Evolutionary conservation across 306 rosid species (phyloP).

Genomic region (Quercus alba): DNA sequence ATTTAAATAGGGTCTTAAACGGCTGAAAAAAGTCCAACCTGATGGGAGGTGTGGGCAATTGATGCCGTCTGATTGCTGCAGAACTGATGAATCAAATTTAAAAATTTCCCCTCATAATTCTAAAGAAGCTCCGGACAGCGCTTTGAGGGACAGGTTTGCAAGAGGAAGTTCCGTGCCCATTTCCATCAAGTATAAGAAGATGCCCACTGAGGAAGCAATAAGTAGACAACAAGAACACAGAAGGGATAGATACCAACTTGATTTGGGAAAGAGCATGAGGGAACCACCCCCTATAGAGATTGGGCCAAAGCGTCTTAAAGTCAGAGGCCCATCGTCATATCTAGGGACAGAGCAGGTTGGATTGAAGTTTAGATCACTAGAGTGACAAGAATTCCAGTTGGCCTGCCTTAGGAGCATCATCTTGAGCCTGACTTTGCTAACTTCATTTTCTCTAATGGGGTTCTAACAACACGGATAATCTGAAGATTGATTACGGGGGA

Average conservation of each 20-base stretch:
- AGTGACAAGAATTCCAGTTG: slow-evolving; percentile 35
- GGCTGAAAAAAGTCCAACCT: slow-evolving; percentile 67
- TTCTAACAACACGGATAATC: slow-evolving; percentile 69
- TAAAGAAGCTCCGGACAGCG: slow-evolving; percentile 41
- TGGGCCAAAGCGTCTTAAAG: slow-evolving; percentile 76
- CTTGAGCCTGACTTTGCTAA: slow-evolving; percentile 63
- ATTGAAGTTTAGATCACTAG: slow-evolving; percentile 46
- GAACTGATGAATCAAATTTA: slow-evolving; percentile 49
- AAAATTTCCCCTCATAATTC: slow-evolving; percentile 35
- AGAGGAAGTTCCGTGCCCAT: slow-evolving; percentile 57
- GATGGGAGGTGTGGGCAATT: slow-evolving; percentile 45
- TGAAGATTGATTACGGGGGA: slow-evolving; percentile 71
- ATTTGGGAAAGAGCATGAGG: slow-evolving; percentile 30
- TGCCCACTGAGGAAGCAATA: slow-evolving; percentile 43
- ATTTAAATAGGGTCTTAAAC: slow-evolving; percentile 59
- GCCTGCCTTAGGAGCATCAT: slow-evolving; percentile 25
- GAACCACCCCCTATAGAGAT: slow-evolving; percentile 52
- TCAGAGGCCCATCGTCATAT: slow-evolving; percentile 67
- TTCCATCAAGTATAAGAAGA: slow-evolving; percentile 62
- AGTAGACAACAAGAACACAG: slow-evolving; percentile 59
- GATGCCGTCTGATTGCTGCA: slow-evolving; percentile 31
- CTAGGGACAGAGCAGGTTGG: slow-evolving; percentile 61
- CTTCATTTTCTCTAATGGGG: slow-evolving; percentile 65
- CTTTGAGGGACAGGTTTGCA: slow-evolving; percentile 41
- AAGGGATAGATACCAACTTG: slow-evolving; percentile 51